Evolutionary conservation across 2,329 filamentous ascomycete species (phyloP), one percentile per base, ranked within the genome.

Genomic region (Lasiodiplodia gonubiensis): DNA sequence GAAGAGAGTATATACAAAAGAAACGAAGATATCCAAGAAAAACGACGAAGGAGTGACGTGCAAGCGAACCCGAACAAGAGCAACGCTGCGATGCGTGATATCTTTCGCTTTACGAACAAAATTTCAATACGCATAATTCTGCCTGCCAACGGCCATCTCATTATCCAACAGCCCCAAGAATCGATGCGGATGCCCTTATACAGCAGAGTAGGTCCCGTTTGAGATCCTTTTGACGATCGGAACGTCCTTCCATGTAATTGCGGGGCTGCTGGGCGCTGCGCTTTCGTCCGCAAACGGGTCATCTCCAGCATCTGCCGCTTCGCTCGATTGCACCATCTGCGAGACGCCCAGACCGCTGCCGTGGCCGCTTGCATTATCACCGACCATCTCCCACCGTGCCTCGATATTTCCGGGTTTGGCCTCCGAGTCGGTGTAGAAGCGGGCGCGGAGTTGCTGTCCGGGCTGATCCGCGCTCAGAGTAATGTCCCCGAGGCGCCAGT

Each of bases 401-500:
- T 99, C 94, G 10, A 96, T 86, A 65, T 88, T 89, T 0, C 93
- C 93, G 5, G 91, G 87, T 70, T 88, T 88, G 0, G 92, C 88
- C 63, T 88, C 84, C 27, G 87, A 88, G 39, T 94, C 90, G 0
- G 92, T 92, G 27, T 90, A 82, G 72, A 99, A 91, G 3, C 93
- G 88, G 68, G 93, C 95, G 7, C 97, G 89, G 68, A 97, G 88
- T 80, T 93, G 94, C 73, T 90, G 86, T 70, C 88, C 86, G 42
- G 82, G 78, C 37, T 81, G 79, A 60, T 88, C 88, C 10, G 86
- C 81, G 53, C 84, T 83, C 0, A 89, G 78, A 0, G 88, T 90
- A 18, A 98, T 82, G 70, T 96, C 90, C 54, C 90, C 90, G 0
- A 95, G 80, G 16, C 90, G 88, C 92, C 92, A 96, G 82, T 92